Evolutionary conservation across 495 filamentous ascomycete species (phyloP), one percentile per base, ranked within the genome.

Genomic region (Astrocystis sublimbata): DNA sequence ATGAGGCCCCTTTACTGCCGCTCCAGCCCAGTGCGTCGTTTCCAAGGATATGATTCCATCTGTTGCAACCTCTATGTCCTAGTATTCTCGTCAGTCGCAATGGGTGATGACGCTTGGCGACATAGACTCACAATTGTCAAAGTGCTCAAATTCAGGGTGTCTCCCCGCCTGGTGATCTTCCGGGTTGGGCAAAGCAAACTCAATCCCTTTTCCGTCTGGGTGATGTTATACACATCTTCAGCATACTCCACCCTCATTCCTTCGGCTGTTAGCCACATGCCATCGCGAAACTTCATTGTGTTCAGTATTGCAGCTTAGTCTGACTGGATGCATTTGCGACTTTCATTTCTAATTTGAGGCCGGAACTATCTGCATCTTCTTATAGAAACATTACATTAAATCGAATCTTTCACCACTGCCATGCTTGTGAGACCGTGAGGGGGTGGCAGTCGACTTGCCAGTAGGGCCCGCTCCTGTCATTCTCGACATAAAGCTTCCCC

Each of bases 1-100:
- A 62, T 89, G 76, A 1, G 88, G 89, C 3, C 85, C 86, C 23
- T 78, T 82, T 55, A 83, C 78, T 0, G 77, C 65, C n/a, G 75
- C 75, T 36, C 81, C 85, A 41, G 77, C 79, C 85, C 88, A 90
- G 66, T 92, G 88, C 0, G 84, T 85, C 7, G 83, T 76, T 56
- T 87, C 86, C 45, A 88, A 78, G 6, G 85, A 85, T 55, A 88
- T 81, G 17, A 86, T 78, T 47, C 86, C 86, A 49, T 86, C 84
- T 42, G 79, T 74, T 19, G 76, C 79, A n/a, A 84, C 81, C 62
- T 76, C 72, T 58, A 82, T 73, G 45, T 83, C 67, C 85, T 88
- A 19, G 70, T 59, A 55, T 61, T 57, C 71, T 70, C 60, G 75
- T 71, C 50, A 76, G 65, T 21, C 67, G 66, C 12, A 73, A 64